These are phyloP conservation scores for Ustilago xerochloae DNA, from an alignment of 1,284 basidiomycete genomes.

Conservation along the genomic window DNA sequence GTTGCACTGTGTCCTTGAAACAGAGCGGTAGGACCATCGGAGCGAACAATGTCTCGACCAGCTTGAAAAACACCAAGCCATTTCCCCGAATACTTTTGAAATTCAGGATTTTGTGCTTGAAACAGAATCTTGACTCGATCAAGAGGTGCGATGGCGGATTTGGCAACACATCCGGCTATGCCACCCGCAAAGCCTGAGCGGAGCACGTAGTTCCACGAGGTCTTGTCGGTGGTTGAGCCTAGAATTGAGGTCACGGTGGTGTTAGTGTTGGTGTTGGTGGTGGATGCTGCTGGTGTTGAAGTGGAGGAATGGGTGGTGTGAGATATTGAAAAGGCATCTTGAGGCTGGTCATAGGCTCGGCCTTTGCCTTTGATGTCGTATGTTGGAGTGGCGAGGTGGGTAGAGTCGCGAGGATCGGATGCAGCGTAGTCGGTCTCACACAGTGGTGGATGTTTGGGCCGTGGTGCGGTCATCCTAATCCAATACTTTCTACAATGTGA, in stretches of 20 bases:
- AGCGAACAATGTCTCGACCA: conserved; percentile 79
- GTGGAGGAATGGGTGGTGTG: not conserved
- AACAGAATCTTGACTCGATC: conserved; percentile 99
- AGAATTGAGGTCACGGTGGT: conserved; percentile 14
- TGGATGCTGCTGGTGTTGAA: not conserved
- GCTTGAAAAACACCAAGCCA: conserved; percentile 88
- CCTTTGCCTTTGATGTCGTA: conserved; percentile 37
- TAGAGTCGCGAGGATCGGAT: conserved; percentile 26
- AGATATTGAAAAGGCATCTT: conserved; percentile 30
- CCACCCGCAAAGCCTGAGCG: conserved; percentile 90
- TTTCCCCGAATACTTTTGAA: conserved; percentile 85
- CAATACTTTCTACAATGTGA: not conserved
- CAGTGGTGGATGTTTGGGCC: conserved; percentile 44
- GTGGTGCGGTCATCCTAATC: conserved; percentile 24
- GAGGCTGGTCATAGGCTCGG: conserved; percentile 22
- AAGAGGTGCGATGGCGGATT: conserved; percentile 94
- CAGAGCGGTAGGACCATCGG: conserved; percentile 81
- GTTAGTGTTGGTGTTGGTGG: not conserved
- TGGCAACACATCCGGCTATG: conserved; percentile 92
- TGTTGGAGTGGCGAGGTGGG: not conserved
- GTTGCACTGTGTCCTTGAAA: conserved; percentile 97
- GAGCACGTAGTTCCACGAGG: conserved; percentile 78
- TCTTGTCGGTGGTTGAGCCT: conserved; percentile 71
- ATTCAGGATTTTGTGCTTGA: conserved; percentile 96
- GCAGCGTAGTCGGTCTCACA: conserved; percentile 49